phyloP scores from a whole-genome alignment of 1,139 yeast genomes.

The Debaryomyces sp. region DNA sequence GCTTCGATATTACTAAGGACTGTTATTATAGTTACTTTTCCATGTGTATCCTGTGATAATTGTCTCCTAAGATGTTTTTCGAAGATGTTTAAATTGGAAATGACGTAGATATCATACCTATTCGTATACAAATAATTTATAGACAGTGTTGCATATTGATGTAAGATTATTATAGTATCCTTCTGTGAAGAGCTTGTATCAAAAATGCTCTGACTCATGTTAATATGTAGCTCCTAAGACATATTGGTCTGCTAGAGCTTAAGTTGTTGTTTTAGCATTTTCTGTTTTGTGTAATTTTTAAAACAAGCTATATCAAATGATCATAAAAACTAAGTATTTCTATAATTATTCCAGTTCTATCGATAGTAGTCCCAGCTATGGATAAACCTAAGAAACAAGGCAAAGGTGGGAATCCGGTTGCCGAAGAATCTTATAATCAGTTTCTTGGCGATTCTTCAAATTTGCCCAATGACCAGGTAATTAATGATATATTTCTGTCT shows the following conservation, averaged over 20 bases:
- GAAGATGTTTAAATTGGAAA: constrained; percentile 24
- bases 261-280: background rate
- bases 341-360: background rate
- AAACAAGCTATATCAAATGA: background rate
- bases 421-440: constrained; percentile 21
- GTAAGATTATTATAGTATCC: constrained; percentile 7
- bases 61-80: constrained; percentile 18
- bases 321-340: background rate
- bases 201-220: constrained; percentile 4
- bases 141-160: constrained; percentile 7
- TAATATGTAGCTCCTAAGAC: background rate
- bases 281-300: constrained; percentile 1
- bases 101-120: constrained; percentile 22
- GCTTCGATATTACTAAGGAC: constrained; percentile 17
- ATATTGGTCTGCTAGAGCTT: background rate
- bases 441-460: constrained; percentile 19
- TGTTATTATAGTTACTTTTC: constrained; percentile 16
- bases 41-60: constrained; percentile 14
- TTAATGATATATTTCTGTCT: constrained; percentile 44
- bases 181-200: background rate
- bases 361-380: constrained; percentile 3
- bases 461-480: constrained; percentile 36
- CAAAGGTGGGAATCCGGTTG: constrained; percentile 3
- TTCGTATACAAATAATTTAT: constrained; percentile 14
- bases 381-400: constrained; percentile 2